These are phyloP conservation scores for Globisporangium splendens DNA, from an alignment of 352 stramenopile species.

Conservation along the genomic window DNA sequence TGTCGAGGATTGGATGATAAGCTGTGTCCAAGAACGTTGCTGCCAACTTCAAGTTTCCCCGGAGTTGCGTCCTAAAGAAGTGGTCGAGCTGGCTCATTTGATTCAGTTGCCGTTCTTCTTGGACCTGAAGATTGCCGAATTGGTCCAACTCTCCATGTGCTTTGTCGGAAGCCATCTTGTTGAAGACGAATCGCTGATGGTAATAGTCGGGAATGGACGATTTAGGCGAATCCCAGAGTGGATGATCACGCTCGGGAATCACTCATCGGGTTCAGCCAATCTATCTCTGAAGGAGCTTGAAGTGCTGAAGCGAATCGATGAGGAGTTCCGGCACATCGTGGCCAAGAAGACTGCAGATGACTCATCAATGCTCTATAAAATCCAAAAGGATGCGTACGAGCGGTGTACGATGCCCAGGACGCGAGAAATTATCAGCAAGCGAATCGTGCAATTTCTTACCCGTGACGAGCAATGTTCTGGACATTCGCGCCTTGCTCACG, in stretches of 20 bases:
- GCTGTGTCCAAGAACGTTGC: conserved; percentile 2
- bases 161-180: conserved; percentile 18
- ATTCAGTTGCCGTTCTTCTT: conserved; percentile 26
- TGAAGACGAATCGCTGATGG: conserved; percentile 16
- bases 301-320: conserved; percentile 7
- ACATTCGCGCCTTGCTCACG: conserved; percentile 5
- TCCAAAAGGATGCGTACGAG: conserved; percentile 12
- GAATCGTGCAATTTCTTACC: conserved; percentile 1
- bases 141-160: conserved; percentile 26
- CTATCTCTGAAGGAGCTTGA: neutral
- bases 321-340: conserved; percentile 6
- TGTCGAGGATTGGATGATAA: conserved; percentile 2
- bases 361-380: conserved; percentile 16
- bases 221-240: conserved; percentile 7
- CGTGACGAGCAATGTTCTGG: neutral
- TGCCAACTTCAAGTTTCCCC: conserved; percentile 9
- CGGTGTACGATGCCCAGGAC: conserved; percentile 9
- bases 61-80: conserved; percentile 13
- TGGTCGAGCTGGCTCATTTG: conserved; percentile 22
- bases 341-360: neutral
- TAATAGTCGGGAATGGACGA: conserved; percentile 6
- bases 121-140: conserved; percentile 20
- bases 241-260: conserved; percentile 1
- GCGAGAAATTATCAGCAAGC: conserved; percentile 5
- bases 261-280: neutral